Evolutionary conservation across 2,329 filamentous ascomycete species (phyloP).

Genomic region (Paracoccidioides lutzii): DNA sequence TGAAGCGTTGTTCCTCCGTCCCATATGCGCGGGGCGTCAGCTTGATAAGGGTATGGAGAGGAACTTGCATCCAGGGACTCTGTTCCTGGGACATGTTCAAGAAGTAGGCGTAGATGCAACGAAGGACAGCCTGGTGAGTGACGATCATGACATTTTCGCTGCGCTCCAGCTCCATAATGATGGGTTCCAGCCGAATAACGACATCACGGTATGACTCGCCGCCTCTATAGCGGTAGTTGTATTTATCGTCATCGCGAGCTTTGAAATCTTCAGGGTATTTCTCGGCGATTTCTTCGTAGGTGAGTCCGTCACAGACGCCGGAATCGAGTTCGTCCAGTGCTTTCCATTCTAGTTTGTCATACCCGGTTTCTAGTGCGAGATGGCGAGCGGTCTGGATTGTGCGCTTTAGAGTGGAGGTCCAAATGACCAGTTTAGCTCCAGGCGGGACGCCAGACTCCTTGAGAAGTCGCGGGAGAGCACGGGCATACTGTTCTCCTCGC

Average conservation of each 20-base stretch:
- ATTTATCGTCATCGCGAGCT: slow-evolving; percentile 94
- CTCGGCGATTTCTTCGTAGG: slow-evolving; percentile 88
- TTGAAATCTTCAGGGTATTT: slow-evolving; percentile 87
- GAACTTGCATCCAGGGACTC: slow-evolving; percentile 97
- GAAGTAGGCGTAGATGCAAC: slow-evolving; percentile 98
- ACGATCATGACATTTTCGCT: slow-evolving; percentile 96
- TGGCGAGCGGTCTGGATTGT: slow-evolving; percentile 86
- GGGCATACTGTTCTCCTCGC: slow-evolving; percentile 77
- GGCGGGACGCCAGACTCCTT: slow-evolving; percentile 69
- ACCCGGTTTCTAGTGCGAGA: slow-evolving; percentile 54
- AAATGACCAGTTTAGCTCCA: slow-evolving; percentile 52
- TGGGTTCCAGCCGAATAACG: slow-evolving; percentile 91
- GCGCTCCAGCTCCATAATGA: slow-evolving; percentile 97
- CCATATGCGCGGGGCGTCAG: slow-evolving; percentile 88
- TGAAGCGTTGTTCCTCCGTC: slow-evolving; percentile 76
- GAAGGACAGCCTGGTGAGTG: slow-evolving; percentile 89
- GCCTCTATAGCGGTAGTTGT: slow-evolving; percentile 97
- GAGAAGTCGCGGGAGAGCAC: slow-evolving; percentile 71
- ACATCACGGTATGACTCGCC: slow-evolving; percentile 95
- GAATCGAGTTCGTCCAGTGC: slow-evolving; percentile 94
- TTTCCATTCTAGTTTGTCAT: slow-evolving; percentile 97
- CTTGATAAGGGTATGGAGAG: slow-evolving; percentile 91
- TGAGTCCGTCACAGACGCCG: slow-evolving; percentile 91
- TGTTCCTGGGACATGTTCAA: slow-evolving; percentile 91
- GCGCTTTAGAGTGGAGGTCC: slow-evolving; percentile 64